A percentile compares a stretch with the other conserved stretches of the same genome.
phyloP scores from a whole-genome alignment of 2,329 filamentous ascomycete genomes.

The Cladosporium sp. region DNA sequence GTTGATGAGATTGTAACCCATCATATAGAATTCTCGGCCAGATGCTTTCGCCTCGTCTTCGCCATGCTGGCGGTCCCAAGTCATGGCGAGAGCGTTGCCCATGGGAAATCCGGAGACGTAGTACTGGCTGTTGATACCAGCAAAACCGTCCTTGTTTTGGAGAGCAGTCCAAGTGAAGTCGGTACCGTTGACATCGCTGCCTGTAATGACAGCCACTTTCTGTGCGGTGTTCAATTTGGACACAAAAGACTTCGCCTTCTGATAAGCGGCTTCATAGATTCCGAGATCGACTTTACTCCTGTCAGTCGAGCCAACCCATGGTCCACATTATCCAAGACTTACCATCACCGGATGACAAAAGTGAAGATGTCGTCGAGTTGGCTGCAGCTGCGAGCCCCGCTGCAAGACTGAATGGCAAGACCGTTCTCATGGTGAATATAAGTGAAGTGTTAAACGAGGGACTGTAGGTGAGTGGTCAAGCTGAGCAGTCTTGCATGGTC shows the following conservation, averaged over 20 bases:
- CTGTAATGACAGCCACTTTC: slow-evolving; percentile 15
- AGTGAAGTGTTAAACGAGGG: neutral
- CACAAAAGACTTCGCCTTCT: slow-evolving; percentile 16
- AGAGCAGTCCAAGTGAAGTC: slow-evolving; percentile 19
- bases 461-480: neutral
- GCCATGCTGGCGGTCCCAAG: slow-evolving; percentile 18
- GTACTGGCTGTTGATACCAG: slow-evolving; percentile 21
- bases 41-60: slow-evolving; percentile 17
- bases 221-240: slow-evolving; percentile 15
- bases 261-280: slow-evolving; percentile 15
- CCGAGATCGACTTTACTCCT: slow-evolving; percentile 10
- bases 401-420: neutral
- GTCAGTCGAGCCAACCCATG: neutral
- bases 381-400: neutral
- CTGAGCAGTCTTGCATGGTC: no score
- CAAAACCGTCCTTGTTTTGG: slow-evolving; percentile 19
- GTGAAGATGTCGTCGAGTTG: neutral
- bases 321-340: neutral
- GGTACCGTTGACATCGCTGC: slow-evolving; percentile 17
- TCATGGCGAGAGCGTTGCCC: slow-evolving; percentile 21
- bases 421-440: neutral
- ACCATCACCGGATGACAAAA: neutral
- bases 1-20: slow-evolving; percentile 21
- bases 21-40: slow-evolving; percentile 19
- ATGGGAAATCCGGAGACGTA: slow-evolving; percentile 21